Evolutionary conservation across 768 basidiomycete species (phyloP), one percentile per base, ranked within the genome.

Genomic region (Cystobasidium onofrii): DNA sequence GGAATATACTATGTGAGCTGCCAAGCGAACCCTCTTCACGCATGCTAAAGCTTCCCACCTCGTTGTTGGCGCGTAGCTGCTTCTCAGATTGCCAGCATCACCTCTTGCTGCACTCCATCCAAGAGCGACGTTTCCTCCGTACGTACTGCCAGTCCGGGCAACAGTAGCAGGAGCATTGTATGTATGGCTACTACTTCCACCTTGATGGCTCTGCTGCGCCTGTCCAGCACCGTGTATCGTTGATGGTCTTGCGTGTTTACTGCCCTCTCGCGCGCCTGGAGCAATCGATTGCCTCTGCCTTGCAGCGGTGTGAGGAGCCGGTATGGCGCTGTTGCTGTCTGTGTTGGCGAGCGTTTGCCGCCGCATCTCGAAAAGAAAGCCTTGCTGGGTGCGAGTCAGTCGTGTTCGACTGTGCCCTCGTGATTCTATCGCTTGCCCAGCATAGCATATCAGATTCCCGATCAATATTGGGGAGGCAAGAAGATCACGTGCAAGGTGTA

Each of bases 101-200:
- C 70, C 64, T 41, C 74, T 41, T 4, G 50, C 33, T 6, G 54
- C 74, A 31, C 62, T 65, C 74, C 66, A 70, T n/a, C 66, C 66
- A 9, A 75, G 43, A 18, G 69, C 54, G 18, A 73, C 52, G 23
- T 39, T 33, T 4, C 73, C 64, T 13, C 73, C 66, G 60, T 69
- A 70, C 1, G 52, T 62, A 52, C 61, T 57, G 46, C 74, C 67
- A 25, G 66, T 31, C 36, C 74, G 1, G 44, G 54, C 66, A 13
- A 75, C 74, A 10, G 74, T 75, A 27, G 66, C 74, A n/a, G 74
- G 74, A 1, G 50, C 61, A 23, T 72, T 50, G 27, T 44, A 66
- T 6, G 31, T 29, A 33, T 44, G 34, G 10, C 23, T 13, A 43
- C 65, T 67, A 15, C 33, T 41, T 34, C 33, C 39, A 31, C 10